Conservation (phyloP, 1,284 basidiomycete species). For the Takashimella koratensis region DNA sequence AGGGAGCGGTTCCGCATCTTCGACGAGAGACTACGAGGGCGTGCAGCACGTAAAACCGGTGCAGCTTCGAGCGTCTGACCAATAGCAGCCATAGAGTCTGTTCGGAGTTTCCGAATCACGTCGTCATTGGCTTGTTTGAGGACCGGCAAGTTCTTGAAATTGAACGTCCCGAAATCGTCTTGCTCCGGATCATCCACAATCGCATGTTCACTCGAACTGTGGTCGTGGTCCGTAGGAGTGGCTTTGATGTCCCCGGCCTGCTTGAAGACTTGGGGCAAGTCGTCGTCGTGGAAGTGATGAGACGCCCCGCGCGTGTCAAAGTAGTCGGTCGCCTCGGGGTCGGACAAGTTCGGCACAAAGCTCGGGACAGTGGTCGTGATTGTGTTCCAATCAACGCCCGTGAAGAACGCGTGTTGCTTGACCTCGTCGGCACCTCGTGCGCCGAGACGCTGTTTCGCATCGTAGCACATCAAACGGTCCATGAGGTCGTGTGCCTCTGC, state of each 20-base stretch:
- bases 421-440: slow-evolving; percentile 87
- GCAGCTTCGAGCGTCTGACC: slow-evolving; percentile 25
- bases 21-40: slow-evolving; percentile 28
- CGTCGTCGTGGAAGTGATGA: slow-evolving; percentile 40
- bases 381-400: slow-evolving; percentile 87
- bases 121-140: slow-evolving; percentile 99
- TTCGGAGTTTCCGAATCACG: slow-evolving; percentile 81
- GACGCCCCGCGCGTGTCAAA: slow-evolving; percentile 83
- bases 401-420: slow-evolving; percentile 86
- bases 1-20: slow-evolving; percentile 14
- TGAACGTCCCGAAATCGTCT: slow-evolving; percentile 96
- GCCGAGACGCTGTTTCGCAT: slow-evolving; percentile 77
- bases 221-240: not conserved
- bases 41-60: slow-evolving; percentile 9
- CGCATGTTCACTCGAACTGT: slow-evolving; percentile 18
- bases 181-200: slow-evolving; percentile 40
- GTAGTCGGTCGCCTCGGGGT: slow-evolving; percentile 98
- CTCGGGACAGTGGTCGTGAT: slow-evolving; percentile 83
- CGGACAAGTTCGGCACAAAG: slow-evolving; percentile 91
- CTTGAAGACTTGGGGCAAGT: slow-evolving; percentile 76
- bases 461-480: slow-evolving; percentile 76
- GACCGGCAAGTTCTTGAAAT: slow-evolving; percentile 95
- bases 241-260: not conserved
- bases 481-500: slow-evolving; percentile 88
- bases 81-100: slow-evolving; percentile 46